Evolutionary conservation across 2,329 filamentous ascomycete species (phyloP).

Genomic region (Paracamarosporium sp.): DNA sequence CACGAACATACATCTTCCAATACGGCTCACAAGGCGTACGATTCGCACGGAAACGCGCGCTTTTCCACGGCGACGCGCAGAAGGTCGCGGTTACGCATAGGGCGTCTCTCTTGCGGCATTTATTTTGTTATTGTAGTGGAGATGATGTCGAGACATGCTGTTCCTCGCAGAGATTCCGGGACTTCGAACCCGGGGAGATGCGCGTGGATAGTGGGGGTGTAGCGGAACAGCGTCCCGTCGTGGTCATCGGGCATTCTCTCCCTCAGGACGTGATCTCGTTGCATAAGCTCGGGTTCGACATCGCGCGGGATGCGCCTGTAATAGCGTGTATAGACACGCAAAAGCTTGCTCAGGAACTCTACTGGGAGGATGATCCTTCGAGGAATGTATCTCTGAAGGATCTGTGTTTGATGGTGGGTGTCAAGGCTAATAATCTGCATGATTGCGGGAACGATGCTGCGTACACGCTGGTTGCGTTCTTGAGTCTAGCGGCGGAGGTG

Average conservation of each 20-base stretch:
- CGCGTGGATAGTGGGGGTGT: too few relatives aligned
- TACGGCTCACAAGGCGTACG: constrained; percentile 8
- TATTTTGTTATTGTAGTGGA: constrained; percentile 7
- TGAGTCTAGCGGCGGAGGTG: constrained; percentile 12
- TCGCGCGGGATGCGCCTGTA: constrained; percentile 4
- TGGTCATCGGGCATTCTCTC: constrained; percentile 8
- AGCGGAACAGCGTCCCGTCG: too few relatives aligned
- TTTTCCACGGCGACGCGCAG: constrained; percentile 10
- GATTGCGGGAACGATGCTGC: constrained; percentile 14
- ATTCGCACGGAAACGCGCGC: constrained; percentile 8
- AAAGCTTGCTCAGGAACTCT: constrained; percentile 12
- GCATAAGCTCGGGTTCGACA: constrained; percentile 3
- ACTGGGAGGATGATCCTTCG: constrained; percentile 10
- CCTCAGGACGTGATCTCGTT: constrained; percentile 4
- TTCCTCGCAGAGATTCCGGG: constrained; percentile 6
- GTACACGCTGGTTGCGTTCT: constrained; percentile 12
- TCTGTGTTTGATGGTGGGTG: constrained; percentile 11
- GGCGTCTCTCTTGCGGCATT: constrained; percentile 6
- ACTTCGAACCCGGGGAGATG: constrained; percentile 5
- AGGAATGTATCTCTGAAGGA: constrained; percentile 12
- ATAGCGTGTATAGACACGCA: constrained; percentile 15
- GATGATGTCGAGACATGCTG: constrained; percentile 11
- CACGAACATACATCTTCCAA: constrained; percentile 13
- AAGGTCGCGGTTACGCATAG: constrained; percentile 8
- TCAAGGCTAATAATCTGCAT: constrained; percentile 10